Evolutionary conservation across 208 protist genomes (phyloP).

Genomic region (Vickermania spadyakhi): DNA sequence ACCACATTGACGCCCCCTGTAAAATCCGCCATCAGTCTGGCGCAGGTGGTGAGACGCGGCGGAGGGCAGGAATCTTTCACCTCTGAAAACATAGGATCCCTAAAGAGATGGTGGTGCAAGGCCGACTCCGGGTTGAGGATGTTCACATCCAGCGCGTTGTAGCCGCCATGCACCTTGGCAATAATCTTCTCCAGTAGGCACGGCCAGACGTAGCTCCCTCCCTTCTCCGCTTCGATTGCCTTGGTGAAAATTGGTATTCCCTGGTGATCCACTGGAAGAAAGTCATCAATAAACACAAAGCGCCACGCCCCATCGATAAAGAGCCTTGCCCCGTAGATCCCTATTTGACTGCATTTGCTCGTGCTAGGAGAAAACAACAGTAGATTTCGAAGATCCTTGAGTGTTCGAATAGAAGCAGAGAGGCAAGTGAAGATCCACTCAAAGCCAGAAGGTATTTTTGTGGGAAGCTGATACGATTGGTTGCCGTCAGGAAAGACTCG

Average conservation of each 20-base stretch:
- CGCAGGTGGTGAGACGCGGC: slow-evolving; percentile 5
- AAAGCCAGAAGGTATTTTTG: slow-evolving; percentile 19
- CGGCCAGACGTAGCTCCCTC: slow-evolving; percentile 49
- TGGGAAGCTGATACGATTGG: slow-evolving; percentile 14
- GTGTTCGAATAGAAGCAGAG: slow-evolving; percentile 13
- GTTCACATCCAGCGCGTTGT: slow-evolving; percentile 43
- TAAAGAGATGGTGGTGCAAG: not conserved
- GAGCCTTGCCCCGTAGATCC: slow-evolving; percentile 53
- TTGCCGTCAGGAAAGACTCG: slow-evolving; percentile 25
- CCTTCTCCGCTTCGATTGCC: slow-evolving; percentile 11
- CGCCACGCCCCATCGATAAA: slow-evolving; percentile 80
- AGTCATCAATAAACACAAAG: slow-evolving; percentile 82
- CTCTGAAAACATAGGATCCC: not conserved
- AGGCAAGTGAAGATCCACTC: slow-evolving; percentile 55
- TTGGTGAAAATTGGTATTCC: slow-evolving; percentile 61
- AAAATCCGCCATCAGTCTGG: slow-evolving; percentile 38
- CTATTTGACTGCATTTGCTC: slow-evolving; percentile 6
- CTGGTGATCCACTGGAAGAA: slow-evolving; percentile 58
- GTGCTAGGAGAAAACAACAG: slow-evolving; percentile 7
- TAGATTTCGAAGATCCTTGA: not conserved
- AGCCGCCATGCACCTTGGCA: slow-evolving; percentile 78
- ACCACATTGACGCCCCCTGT: slow-evolving; percentile 52
- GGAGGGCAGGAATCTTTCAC: not conserved
- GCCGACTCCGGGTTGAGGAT: slow-evolving; percentile 12
- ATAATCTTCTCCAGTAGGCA: slow-evolving; percentile 81